These are phyloP conservation scores for Cyberlindnera mississippiensis DNA, from an alignment of 805 yeast species.

Conservation along the genomic window DNA sequence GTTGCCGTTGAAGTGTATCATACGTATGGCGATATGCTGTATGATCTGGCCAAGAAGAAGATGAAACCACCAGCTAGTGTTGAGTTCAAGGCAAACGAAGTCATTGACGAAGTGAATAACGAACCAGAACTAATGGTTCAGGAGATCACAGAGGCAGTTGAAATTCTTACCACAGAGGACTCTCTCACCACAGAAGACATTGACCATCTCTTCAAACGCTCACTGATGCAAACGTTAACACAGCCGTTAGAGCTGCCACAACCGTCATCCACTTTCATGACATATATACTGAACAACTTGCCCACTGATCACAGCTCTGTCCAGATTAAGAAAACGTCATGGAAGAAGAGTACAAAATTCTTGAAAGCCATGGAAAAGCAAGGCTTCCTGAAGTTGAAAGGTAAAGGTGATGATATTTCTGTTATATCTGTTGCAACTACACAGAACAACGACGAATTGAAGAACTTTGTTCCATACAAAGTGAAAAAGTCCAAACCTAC, in stretches of 20 bases:
- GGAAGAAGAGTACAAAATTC: constrained; percentile 87
- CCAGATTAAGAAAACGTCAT: constrained; percentile 73
- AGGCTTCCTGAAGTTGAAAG: constrained; percentile 65
- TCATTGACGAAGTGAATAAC: too few species aligned
- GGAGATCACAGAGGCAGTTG: constrained; percentile 8
- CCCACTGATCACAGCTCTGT: constrained; percentile 59
- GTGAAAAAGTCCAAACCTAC: constrained; percentile 17
- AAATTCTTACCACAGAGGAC: constrained; percentile 50
- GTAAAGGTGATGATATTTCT: constrained; percentile 77
- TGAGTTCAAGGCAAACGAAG: too few species aligned
- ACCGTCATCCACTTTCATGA: constrained; percentile 69
- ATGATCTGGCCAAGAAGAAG: constrained; percentile 44
- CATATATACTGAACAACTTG: constrained; percentile 63
- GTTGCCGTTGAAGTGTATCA: constrained; percentile 76
- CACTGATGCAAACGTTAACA: constrained; percentile 67
- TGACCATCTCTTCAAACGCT: constrained; percentile 69
- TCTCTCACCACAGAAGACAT: constrained; percentile 56
- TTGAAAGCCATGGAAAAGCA: constrained; percentile 82
- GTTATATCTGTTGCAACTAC: constrained; percentile 48
- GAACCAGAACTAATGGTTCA: constrained; percentile 9
- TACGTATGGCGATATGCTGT: constrained; percentile 61
- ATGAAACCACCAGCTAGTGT: constrained; percentile 39
- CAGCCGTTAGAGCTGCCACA: constrained; percentile 59
- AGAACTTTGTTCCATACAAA: constrained; percentile 61
- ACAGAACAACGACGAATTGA: constrained; percentile 43